phyloP scores from a whole-genome alignment of 2,329 filamentous ascomycete genomes.

The Aureobasidium zeae region DNA sequence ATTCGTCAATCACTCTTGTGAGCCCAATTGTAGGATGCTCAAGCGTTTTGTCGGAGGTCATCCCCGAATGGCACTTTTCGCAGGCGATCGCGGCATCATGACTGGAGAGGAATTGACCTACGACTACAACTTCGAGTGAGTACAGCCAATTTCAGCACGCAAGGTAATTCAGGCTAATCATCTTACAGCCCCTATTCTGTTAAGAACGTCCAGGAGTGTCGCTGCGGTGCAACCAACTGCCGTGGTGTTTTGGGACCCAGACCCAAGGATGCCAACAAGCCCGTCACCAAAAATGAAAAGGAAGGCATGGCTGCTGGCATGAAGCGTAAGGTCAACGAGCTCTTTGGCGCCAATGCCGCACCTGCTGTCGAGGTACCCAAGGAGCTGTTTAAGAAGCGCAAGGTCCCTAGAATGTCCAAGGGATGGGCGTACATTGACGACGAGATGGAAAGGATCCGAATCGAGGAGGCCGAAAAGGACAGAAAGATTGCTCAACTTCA shows the following conservation, averaged over 20 bases:
- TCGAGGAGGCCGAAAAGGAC: constrained; percentile 17
- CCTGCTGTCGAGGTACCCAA: constrained; percentile 10
- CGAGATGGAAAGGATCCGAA: constrained; percentile 13
- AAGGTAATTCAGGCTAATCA: not conserved
- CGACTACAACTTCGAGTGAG: constrained; percentile 68
- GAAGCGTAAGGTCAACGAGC: constrained; percentile 14
- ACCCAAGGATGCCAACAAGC: constrained; percentile 38
- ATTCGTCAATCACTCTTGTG: constrained; percentile 96
- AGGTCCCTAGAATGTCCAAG: constrained; percentile 17
- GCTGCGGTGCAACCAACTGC: constrained; percentile 50
- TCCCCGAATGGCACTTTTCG: constrained; percentile 93
- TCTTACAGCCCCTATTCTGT: constrained; percentile 45
- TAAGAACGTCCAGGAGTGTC: constrained; percentile 54
- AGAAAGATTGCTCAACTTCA: constrained; percentile 10
- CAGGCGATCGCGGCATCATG: constrained; percentile 79
- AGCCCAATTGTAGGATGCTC: constrained; percentile 89
- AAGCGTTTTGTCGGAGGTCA: constrained; percentile 94
- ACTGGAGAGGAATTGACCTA: constrained; percentile 95
- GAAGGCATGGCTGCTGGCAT: constrained; percentile 15
- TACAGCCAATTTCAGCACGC: constrained; percentile 31
- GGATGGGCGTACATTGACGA: constrained; percentile 18
- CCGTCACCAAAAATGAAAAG: constrained; percentile 18
- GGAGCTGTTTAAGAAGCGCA: constrained; percentile 18
- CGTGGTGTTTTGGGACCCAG: constrained; percentile 51
- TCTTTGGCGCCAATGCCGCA: constrained; percentile 4